Evolutionary conservation across 768 basidiomycete species (phyloP).

Genomic region (Collybia sp.): DNA sequence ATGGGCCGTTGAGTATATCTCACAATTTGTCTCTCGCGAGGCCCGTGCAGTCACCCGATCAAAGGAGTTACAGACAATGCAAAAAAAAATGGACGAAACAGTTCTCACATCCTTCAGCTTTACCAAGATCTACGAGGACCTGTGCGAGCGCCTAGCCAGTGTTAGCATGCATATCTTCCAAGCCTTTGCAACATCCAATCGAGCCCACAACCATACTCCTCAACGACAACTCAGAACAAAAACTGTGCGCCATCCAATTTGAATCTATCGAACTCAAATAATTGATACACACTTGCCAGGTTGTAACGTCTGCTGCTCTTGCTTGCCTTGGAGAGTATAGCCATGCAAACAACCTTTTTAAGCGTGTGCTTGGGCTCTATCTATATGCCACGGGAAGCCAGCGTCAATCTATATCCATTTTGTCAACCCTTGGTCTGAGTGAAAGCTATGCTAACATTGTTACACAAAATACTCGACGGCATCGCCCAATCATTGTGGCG

Average conservation of each 20-base stretch:
- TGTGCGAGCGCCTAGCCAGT: constrained; percentile 12
- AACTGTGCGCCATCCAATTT: no score
- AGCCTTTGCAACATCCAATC: constrained; percentile 14
- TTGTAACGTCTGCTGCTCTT: constrained; percentile 13
- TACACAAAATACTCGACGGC: no score
- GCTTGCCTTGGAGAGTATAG: constrained; percentile 23
- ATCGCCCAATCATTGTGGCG: no score
- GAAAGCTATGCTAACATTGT: constrained; percentile 20
- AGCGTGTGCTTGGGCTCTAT: constrained; percentile 22
- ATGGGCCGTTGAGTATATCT: constrained; percentile 20
- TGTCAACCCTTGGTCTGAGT: constrained; percentile 20
- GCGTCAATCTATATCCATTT: constrained; percentile 22
- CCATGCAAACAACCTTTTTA: constrained; percentile 23
- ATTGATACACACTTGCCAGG: no score
- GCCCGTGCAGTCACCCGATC: constrained; percentile 24
- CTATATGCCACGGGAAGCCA: constrained; percentile 27
- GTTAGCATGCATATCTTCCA: constrained; percentile 7
- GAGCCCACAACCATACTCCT: no score
- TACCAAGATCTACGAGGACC: constrained; percentile 14
- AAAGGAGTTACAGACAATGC: constrained; percentile 5
- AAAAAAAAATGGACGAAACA: not conserved
- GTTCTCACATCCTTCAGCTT: constrained; percentile 11
- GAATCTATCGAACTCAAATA: no score
- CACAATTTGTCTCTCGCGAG: not conserved
- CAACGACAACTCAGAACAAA: no score